Evolutionary conservation across 257 asterid species (phyloP).

Genomic region (Solanum virginianum): DNA sequence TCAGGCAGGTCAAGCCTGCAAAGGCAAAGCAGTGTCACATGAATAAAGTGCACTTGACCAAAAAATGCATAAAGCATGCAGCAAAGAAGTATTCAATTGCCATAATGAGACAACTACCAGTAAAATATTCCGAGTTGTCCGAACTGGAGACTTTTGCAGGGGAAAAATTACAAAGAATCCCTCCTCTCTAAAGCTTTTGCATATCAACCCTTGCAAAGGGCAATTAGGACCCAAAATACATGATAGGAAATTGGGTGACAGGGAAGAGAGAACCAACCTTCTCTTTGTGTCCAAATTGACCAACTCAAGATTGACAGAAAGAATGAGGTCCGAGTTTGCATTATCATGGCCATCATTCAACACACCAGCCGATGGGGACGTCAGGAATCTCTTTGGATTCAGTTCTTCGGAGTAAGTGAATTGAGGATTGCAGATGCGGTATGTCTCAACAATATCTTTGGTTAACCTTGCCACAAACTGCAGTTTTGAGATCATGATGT

Average conservation of each 20-base stretch:
- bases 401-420: conserved; percentile 65
- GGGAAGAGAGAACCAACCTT: conserved; percentile 41
- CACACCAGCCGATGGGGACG: conserved; percentile 84
- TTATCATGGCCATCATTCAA: conserved; percentile 86
- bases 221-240: background rate
- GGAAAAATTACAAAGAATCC: background rate
- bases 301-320: conserved; percentile 58
- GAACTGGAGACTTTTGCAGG: background rate
- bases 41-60: background rate
- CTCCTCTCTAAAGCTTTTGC: background rate
- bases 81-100: background rate
- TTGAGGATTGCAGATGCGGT: conserved; percentile 76
- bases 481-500: conserved; percentile 12
- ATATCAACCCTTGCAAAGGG: background rate
- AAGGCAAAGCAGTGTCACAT: background rate
- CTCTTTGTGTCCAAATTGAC: conserved; percentile 50
- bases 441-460: conserved; percentile 76
- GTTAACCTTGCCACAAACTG: conserved; percentile 93
- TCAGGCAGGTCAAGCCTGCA: background rate
- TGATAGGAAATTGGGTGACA: background rate
- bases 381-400: conserved; percentile 89
- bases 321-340: conserved; percentile 87
- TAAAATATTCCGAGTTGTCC: background rate
- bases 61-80: background rate
- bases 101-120: background rate